Percentiles rank a stretch among this genome's conserved stretches.
phyloP scores from a whole-genome alignment of 1,284 basidiomycete genomes.

The Xanthoconium separans region DNA sequence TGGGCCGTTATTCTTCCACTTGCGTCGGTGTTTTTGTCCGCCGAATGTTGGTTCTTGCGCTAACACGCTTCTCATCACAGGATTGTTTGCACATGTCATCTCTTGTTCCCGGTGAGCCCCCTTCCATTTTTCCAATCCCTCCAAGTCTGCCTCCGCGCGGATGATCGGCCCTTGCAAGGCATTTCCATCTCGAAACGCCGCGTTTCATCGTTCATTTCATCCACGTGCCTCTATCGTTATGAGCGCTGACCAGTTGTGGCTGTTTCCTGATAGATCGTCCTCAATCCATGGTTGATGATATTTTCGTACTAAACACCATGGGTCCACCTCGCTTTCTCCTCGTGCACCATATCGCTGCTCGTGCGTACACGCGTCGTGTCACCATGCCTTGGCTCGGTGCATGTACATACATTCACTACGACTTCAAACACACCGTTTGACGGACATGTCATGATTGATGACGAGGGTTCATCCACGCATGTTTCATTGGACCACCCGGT shows the following conservation, averaged over 20 bases:
- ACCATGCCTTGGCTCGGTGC: not conserved
- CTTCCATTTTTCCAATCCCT: constrained; percentile 3
- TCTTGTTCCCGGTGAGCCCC: constrained; percentile 63
- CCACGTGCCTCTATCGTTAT: not conserved
- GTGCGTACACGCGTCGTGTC: not conserved
- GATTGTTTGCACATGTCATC: constrained; percentile 59
- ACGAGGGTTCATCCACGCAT: not conserved
- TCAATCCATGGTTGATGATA: constrained; percentile 81
- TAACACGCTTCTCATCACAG: constrained; percentile 30
- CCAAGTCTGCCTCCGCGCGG: not conserved
- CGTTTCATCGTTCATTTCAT: constrained; percentile 1
- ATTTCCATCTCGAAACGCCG: constrained; percentile 1
- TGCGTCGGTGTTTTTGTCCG: constrained; percentile 41
- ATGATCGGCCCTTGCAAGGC: not conserved
- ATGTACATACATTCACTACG: not conserved
- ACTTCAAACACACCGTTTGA: not conserved
- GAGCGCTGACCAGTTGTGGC: constrained; percentile 19
- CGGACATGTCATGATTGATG: constrained; percentile 6
- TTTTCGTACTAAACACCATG: constrained; percentile 56
- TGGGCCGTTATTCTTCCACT: constrained; percentile 75
- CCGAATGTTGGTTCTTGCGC: not conserved
- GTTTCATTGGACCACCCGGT: not conserved
- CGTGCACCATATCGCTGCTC: constrained; percentile 4
- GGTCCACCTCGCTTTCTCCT: constrained; percentile 10
- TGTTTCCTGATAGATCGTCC: constrained; percentile 52